Percentiles rank a stretch among this genome's conserved stretches.
Conservation (phyloP, 345 rosid species). For the Chamaenerion angustifolium region DNA sequence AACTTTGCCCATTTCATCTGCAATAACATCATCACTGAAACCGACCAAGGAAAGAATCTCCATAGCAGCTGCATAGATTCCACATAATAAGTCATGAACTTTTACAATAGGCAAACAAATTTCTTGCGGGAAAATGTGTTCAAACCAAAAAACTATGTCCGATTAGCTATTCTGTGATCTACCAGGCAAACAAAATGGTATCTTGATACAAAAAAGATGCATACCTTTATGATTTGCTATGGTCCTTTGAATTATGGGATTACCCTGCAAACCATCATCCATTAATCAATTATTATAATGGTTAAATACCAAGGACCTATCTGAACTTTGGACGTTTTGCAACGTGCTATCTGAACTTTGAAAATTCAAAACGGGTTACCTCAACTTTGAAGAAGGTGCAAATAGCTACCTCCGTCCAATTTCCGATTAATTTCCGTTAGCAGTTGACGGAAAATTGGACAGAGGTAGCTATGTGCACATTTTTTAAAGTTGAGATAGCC, state of each 20-base stretch:
- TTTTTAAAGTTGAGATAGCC: no score
- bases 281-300: not conserved
- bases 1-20: constrained; percentile 32
- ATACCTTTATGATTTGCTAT: constrained; percentile 51
- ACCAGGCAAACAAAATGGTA: not conserved
- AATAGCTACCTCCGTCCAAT: no score
- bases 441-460: no score
- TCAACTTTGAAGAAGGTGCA: no score
- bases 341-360: no score
- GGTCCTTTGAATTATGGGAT: constrained; percentile 54
- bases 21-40: constrained; percentile 49
- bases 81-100: not conserved
- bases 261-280: constrained; percentile 41
- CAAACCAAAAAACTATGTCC: no score
- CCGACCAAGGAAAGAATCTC: constrained; percentile 66
- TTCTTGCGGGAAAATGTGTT: no score
- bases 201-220: constrained; percentile 1
- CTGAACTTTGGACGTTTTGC: no score
- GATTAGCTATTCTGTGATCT: not conserved
- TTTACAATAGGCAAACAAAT: not conserved
- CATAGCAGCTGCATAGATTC: constrained; percentile 49
- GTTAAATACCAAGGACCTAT: no score
- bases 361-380: no score
- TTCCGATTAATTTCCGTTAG: no score
- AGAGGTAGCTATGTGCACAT: no score